Percentiles rank a stretch among this genome's conserved stretches.
These are phyloP conservation scores for Omphalotus guepiniiformis DNA, from an alignment of 768 basidiomycete genomes.

Conservation along the genomic window DNA sequence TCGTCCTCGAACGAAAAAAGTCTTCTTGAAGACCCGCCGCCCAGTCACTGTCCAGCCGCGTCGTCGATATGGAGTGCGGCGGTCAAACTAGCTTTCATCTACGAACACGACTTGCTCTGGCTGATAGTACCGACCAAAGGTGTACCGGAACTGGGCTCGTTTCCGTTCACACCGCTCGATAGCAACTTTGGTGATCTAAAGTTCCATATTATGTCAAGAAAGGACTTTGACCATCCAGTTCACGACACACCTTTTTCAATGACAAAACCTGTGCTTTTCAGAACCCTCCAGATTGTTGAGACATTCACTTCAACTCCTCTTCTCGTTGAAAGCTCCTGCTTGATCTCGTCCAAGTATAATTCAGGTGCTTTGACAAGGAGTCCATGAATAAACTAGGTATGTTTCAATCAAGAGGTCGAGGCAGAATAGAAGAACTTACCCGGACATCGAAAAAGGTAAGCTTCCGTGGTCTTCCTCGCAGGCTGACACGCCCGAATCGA, in stretches of 20 bases:
- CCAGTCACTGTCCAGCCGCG: neutral
- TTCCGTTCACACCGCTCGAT: conserved; percentile 16
- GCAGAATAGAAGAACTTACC: too few relatives aligned
- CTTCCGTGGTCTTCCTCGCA: too few relatives aligned
- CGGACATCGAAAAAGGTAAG: too few relatives aligned
- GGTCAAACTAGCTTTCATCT: conserved; percentile 5
- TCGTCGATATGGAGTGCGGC: neutral
- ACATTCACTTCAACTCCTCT: conserved; percentile 15
- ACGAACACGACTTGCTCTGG: neutral
- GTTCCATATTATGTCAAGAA: conserved; percentile 5
- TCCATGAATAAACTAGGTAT: too few relatives aligned
- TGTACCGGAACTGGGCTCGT: conserved; percentile 11
- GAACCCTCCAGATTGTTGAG: conserved; percentile 20
- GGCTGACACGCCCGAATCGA: too few relatives aligned
- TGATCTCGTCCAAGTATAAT: conserved; percentile 16
- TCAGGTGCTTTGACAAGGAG: too few relatives aligned
- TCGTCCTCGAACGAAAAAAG: conserved; percentile 3
- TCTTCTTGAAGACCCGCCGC: neutral
- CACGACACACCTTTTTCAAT: conserved; percentile 21
- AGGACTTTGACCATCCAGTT: conserved; percentile 2
- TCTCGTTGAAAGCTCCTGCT: conserved; percentile 7
- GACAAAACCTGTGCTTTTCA: conserved; percentile 19
- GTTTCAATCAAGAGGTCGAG: too few relatives aligned
- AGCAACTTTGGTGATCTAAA: conserved; percentile 13
- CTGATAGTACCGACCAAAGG: neutral